A percentile compares a stretch with the other conserved stretches of the same genome.
Evolutionary conservation across 257 asterid genomes (phyloP).

Genomic region (Avicennia marina): DNA sequence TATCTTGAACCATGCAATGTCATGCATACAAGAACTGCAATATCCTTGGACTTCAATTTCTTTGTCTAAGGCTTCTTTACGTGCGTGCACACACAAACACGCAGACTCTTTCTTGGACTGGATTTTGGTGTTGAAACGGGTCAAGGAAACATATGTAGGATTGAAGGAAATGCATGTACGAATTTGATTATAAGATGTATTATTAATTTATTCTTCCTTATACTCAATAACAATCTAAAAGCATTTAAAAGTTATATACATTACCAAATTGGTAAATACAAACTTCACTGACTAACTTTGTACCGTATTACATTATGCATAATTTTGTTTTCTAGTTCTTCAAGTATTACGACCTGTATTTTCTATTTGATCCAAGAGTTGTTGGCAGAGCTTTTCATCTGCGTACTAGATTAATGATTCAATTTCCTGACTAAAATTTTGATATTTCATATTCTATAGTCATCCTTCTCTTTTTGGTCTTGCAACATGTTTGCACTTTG

Average conservation of each 20-base stretch:
- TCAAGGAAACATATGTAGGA: neutral
- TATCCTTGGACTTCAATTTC: neutral
- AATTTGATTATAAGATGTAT: neutral
- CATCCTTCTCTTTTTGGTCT: neutral
- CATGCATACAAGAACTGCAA: neutral
- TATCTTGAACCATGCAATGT: neutral
- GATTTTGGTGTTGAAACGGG: neutral
- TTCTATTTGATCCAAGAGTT: neutral
- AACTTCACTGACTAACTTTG: neutral
- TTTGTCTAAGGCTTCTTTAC: neutral
- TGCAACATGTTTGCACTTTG: neutral
- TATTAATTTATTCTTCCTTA: neutral
- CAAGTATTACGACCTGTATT: slow-evolving; percentile 1
- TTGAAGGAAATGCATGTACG: neutral
- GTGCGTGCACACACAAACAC: no score
- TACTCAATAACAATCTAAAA: neutral
- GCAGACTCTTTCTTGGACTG: neutral
- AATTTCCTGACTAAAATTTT: neutral
- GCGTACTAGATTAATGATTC: neutral
- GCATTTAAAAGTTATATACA: neutral
- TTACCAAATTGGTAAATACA: neutral
- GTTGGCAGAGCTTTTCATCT: neutral
- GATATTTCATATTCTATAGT: neutral
- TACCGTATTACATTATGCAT: neutral
- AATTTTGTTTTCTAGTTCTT: neutral